Percentiles rank a stretch among this genome's conserved stretches.
Conservation (phyloP, 73 alveolate species). For the Blepharisma japonicum region DNA sequence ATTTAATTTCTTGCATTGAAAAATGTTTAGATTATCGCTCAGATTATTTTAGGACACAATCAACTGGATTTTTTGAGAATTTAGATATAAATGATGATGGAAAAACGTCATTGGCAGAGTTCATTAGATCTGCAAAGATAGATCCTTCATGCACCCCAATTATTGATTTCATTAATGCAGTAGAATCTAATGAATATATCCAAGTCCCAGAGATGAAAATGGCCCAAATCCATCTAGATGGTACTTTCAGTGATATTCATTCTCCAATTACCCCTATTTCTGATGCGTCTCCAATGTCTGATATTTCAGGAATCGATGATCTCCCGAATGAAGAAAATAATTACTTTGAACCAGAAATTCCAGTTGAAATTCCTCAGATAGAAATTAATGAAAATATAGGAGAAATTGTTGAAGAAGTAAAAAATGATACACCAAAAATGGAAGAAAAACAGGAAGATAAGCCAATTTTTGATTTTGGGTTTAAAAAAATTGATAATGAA, state of each 20-base stretch:
- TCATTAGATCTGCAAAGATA: background rate
- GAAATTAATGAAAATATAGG: no score
- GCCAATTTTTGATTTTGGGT: conserved; percentile 6
- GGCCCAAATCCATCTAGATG: background rate
- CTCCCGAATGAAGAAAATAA: no score
- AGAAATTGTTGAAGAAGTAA: no score
- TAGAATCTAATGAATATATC: conserved; percentile 1
- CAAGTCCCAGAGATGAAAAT: background rate
- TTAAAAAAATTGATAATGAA: background rate
- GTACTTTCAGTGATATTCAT: background rate
- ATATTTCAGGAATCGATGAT: no score
- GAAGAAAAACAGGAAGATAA: background rate
- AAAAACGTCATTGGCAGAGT: background rate
- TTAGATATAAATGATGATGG: background rate
- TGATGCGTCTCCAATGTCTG: no score
- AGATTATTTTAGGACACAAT: background rate
- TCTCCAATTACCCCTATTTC: no score
- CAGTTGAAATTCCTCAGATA: no score
- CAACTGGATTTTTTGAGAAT: background rate
- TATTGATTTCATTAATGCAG: background rate
- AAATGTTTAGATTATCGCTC: background rate
- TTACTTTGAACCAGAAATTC: no score
- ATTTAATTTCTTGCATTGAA: background rate
- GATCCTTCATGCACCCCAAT: background rate
- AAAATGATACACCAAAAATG: background rate